A percentile compares a stretch with the other conserved stretches of the same genome.
These are phyloP conservation scores for Penicillium aurantiogriseum DNA, from an alignment of 2,329 filamentous ascomycete genomes.

Conservation along the genomic window DNA sequence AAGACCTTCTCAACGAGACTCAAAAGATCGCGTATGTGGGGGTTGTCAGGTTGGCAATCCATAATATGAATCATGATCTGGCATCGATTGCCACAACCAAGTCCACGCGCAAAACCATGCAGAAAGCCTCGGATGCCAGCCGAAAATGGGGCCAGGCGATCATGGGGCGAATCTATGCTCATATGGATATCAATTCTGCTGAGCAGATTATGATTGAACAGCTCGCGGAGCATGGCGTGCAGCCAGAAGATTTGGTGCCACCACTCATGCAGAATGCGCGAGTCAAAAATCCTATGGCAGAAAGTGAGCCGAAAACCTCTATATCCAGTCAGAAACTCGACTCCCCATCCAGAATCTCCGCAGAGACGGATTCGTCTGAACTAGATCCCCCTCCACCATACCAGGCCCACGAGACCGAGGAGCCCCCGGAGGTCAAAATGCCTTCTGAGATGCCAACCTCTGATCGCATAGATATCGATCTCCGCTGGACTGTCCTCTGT, in stretches of 20 bases:
- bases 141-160: constrained; percentile 98
- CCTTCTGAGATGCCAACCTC: constrained; percentile 79
- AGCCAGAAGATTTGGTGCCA: constrained; percentile 77
- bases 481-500: constrained; percentile 95
- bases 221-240: constrained; percentile 84
- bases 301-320: constrained; percentile 43
- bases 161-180: constrained; percentile 89
- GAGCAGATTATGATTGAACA: constrained; percentile 99
- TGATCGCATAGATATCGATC: constrained; percentile 87
- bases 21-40: constrained; percentile 97
- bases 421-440: constrained; percentile 74
- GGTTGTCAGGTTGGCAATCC: constrained; percentile 76
- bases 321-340: constrained; percentile 30
- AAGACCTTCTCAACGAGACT: constrained; percentile 89
- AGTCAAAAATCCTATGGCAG: constrained; percentile 87
- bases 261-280: constrained; percentile 87
- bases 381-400: constrained; percentile 55
- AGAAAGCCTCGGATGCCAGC: constrained; percentile 70
- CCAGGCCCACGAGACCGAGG: constrained; percentile 62
- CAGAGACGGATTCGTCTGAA: constrained; percentile 43
- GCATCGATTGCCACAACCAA: constrained; percentile 60
- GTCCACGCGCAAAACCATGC: constrained; percentile 68
- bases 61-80: constrained; percentile 69
- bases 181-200: constrained; percentile 87
- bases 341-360: constrained; percentile 34